Evolutionary conservation across 176 grass and related monocot genomes (phyloP), one percentile per base, ranked within the genome.

Genomic region (Phoenix roebelenii): DNA sequence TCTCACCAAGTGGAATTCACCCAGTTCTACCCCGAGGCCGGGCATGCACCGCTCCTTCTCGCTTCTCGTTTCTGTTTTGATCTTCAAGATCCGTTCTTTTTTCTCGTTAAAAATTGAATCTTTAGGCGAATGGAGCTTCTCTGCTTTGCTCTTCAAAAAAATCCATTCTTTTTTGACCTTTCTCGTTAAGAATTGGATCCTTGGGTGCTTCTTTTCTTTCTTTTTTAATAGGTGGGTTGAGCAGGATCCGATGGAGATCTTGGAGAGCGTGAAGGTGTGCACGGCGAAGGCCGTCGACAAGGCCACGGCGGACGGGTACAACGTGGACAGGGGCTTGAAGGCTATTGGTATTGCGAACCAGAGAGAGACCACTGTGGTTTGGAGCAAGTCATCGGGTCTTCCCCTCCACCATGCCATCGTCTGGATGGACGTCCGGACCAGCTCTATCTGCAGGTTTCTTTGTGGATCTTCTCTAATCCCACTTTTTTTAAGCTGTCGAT

Each of bases 341-440:
- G 84, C 78, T 5, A 75, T 88, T 72, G 93, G 93, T 30, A 71
- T 97, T 58, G 88, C 93, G 66, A 97, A 97, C 65, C 93, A 97
- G 78, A 79, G 93, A 59, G 93, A 97, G 65, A 97, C 93, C 15
- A 88, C 84, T 0, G 87, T 97, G 52, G 65, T 88, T 64, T 97
- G 93, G 93, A 88, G 89, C 54, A 94, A 85, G 76, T 86, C 87
- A 52, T 88, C 93, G 39, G 87, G 93, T 1, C 74, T 30, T 69
- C 93, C 93, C 2, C 70, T 97, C 1, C 78, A 97, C 67, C 88
- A 92, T 67, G 93, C 93, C 9, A 83, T 97, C 73, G 93, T 97
- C 50, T 92, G 93, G 93, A 97, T 92, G 93, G 93, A 97, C 74
- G 84, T 67, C 50, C 93, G 93, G 55, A 97, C 93, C 59, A 97